These are phyloP conservation scores for Xylaria venustula DNA, from an alignment of 495 filamentous ascomycete species.

Conservation along the genomic window DNA sequence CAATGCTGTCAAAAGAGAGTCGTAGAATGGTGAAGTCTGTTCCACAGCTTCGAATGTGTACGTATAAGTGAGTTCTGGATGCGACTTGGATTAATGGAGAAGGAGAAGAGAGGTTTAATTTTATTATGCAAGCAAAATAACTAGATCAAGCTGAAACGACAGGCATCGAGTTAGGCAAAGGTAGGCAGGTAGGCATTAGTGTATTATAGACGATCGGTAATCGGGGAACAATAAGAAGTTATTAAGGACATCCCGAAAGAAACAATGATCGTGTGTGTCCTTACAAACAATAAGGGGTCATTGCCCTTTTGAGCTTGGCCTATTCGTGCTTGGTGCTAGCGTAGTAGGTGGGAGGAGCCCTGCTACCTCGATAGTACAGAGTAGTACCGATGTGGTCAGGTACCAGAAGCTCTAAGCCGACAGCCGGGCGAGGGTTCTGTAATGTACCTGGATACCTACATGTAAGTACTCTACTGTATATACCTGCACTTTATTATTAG, in stretches of 20 bases:
- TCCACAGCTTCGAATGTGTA: slow-evolving; percentile 25
- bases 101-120: background rate
- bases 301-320: slow-evolving; percentile 14
- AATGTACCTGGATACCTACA: too few species aligned
- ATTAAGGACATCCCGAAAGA: background rate
- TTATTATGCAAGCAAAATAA: slow-evolving; percentile 4
- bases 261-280: background rate
- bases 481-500: slow-evolving; percentile 11
- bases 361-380: background rate
- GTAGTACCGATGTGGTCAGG: too few species aligned
- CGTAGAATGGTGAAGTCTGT: slow-evolving; percentile 13
- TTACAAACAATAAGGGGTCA: slow-evolving; percentile 12
- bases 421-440: too few species aligned
- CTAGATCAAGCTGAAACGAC: background rate
- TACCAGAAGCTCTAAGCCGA: too few species aligned
- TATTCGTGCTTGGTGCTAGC: background rate
- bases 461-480: too few species aligned
- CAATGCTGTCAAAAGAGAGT: slow-evolving; percentile 5
- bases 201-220: background rate
- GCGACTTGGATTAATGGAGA: slow-evolving; percentile 6
- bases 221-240: slow-evolving; percentile 1
- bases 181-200: background rate
- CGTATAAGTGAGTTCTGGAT: slow-evolving; percentile 13
- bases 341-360: background rate
- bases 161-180: slow-evolving; percentile 2